Percentiles rank a stretch among this genome's conserved stretches.
These are phyloP conservation scores for Thraustochytrium sp. DNA, from an alignment of 352 stramenopile species.

Conservation along the genomic window DNA sequence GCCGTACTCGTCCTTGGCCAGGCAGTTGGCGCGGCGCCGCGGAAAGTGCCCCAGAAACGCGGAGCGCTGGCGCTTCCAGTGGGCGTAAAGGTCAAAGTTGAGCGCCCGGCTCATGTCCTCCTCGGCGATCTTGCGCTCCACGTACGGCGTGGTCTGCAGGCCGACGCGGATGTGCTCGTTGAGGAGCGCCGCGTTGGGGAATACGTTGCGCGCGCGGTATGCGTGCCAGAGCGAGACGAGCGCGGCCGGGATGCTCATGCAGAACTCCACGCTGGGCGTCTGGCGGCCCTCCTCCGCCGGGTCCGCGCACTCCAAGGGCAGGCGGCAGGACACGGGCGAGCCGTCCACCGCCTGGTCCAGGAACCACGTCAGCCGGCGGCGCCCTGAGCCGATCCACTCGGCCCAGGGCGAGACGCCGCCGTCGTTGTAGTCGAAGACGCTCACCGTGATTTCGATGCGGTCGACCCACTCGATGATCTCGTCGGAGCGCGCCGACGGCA, in stretches of 20 bases:
- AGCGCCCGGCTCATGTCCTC: not conserved
- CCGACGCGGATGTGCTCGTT: not conserved
- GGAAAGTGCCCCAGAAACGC: not conserved
- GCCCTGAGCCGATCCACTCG: constrained; percentile 31
- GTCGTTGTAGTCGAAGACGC: constrained; percentile 35
- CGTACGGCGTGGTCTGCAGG: not conserved
- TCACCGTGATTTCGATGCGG: not conserved
- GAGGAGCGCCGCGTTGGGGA: not conserved
- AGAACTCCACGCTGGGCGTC: constrained; percentile 14
- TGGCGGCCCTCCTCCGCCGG: not conserved
- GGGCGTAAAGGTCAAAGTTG: constrained; percentile 9
- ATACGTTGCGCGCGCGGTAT: not conserved
- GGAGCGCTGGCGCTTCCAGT: not conserved
- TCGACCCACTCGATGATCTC: constrained; percentile 28
- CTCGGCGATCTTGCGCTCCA: not conserved
- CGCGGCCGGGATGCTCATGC: not conserved
- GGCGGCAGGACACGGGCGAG: not conserved
- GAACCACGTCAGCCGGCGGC: not conserved
- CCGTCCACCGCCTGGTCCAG: not conserved
- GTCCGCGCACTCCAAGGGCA: not conserved
- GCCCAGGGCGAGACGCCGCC: constrained; percentile 19
- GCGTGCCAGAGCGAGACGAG: constrained; percentile 29
- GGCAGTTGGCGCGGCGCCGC: not conserved
- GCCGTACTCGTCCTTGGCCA: constrained; percentile 3
- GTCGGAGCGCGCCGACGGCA: not conserved